Conservation (phyloP, 768 basidiomycete genomes). For the Hygrocybe punicea region DNA sequence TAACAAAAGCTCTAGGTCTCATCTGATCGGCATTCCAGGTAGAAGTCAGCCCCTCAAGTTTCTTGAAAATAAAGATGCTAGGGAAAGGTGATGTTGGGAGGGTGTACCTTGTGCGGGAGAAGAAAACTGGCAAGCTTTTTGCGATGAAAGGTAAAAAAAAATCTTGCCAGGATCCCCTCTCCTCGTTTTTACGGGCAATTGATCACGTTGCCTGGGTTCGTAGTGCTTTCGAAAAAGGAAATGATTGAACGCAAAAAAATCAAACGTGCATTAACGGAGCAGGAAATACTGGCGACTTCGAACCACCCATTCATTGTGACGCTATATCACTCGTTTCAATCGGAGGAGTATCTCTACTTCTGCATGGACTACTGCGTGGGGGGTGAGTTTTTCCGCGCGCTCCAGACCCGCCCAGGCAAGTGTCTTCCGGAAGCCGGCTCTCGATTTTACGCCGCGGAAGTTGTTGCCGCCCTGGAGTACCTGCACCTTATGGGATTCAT, state of each 20-base stretch:
- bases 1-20: slow-evolving; percentile 6
- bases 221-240: slow-evolving; percentile 97
- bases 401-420: slow-evolving; percentile 95
- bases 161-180: slow-evolving; percentile 21
- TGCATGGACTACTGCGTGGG: slow-evolving; percentile 99
- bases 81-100: slow-evolving; percentile 98
- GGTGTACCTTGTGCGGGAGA: slow-evolving; percentile 96
- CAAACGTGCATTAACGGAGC: slow-evolving; percentile 96
- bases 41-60: slow-evolving; percentile 91
- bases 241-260: slow-evolving; percentile 99
- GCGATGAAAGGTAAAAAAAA: slow-evolving; percentile 97
- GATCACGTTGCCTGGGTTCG: slow-evolving; percentile 31
- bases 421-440: slow-evolving; percentile 94
- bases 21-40: slow-evolving; percentile 48
- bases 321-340: slow-evolving; percentile 98
- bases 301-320: slow-evolving; percentile 99
- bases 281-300: slow-evolving; percentile 96
- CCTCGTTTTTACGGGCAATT: slow-evolving; percentile 14
- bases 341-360: slow-evolving; percentile 95
- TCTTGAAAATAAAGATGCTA: slow-evolving; percentile 95
- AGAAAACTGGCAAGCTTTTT: slow-evolving; percentile 93
- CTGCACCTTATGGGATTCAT: slow-evolving; percentile 99
- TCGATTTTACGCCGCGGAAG: slow-evolving; percentile 98
- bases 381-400: slow-evolving; percentile 97
- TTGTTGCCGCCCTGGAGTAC: slow-evolving; percentile 95